Percentiles rank a stretch among this genome's conserved stretches.
Evolutionary conservation across 129 eudicot species (phyloP).

Genomic region (Artemisia tridentata): DNA sequence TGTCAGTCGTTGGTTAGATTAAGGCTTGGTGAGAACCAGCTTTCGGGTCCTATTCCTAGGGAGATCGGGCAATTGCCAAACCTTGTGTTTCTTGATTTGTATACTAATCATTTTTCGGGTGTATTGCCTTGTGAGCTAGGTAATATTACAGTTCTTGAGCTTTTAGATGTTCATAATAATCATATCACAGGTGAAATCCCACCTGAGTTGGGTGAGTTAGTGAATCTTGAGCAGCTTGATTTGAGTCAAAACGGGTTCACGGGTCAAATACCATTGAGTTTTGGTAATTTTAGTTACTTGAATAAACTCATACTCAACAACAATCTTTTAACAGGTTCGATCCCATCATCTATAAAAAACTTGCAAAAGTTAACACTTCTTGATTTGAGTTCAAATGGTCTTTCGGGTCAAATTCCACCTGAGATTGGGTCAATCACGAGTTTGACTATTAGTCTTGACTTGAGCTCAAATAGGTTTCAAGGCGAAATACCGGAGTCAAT

Average conservation of each 20-base stretch:
- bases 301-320: conserved; percentile 83
- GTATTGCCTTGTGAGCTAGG: conserved; percentile 67
- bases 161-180: conserved; percentile 87
- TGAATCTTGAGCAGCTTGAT: conserved; percentile 94
- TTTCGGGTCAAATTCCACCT: conserved; percentile 69
- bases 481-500: conserved; percentile 81
- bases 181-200: conserved; percentile 75
- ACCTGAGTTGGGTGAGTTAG: conserved; percentile 58
- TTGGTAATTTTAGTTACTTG: conserved; percentile 87
- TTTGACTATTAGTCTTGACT: conserved; percentile 82
- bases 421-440: conserved; percentile 78
- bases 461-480: conserved; percentile 62
- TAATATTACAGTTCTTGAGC: conserved; percentile 79
- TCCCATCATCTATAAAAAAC: conserved; percentile 60
- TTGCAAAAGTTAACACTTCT: conserved; percentile 87
- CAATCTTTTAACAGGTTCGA: conserved; percentile 62
- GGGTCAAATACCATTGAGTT: conserved; percentile 72
- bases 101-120: conserved; percentile 80
- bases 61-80: conserved; percentile 86
- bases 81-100: conserved; percentile 94
- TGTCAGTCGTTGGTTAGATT: conserved; percentile 85
- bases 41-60: conserved; percentile 80
- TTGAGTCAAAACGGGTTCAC: conserved; percentile 79
- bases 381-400: conserved; percentile 81
- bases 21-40: conserved; percentile 88